These are phyloP conservation scores for Flagelloscypha sp. DNA, from an alignment of 768 basidiomycete species.

Conservation along the genomic window DNA sequence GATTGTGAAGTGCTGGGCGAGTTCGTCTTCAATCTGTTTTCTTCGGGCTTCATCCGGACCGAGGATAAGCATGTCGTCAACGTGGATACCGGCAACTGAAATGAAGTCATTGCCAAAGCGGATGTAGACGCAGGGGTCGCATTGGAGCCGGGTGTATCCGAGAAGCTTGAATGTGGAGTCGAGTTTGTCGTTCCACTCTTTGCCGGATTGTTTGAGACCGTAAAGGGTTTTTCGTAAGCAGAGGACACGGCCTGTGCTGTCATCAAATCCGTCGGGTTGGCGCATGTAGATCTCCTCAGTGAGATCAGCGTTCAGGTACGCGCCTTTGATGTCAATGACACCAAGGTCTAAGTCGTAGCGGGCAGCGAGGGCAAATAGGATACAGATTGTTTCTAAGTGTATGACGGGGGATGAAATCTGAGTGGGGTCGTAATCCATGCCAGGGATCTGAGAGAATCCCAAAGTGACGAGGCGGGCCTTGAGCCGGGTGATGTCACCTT, in stretches of 20 bases:
- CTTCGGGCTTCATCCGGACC: slow-evolving; percentile 4
- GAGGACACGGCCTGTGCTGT: slow-evolving; percentile 8
- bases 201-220: slow-evolving; percentile 19
- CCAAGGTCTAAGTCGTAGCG: slow-evolving; percentile 24
- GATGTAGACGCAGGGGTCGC: slow-evolving; percentile 14
- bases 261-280: slow-evolving; percentile 17
- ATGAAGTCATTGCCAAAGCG: slow-evolving; percentile 2
- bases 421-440: slow-evolving; percentile 25
- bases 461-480: slow-evolving; percentile 26
- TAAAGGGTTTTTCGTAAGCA: slow-evolving; percentile 14
- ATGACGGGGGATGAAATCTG: slow-evolving; percentile 22
- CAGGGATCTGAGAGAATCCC: slow-evolving; percentile 29
- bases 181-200: slow-evolving; percentile 21
- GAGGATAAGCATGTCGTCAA: slow-evolving; percentile 19
- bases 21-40: slow-evolving; percentile 2
- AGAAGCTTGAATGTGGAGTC: slow-evolving; percentile 9
- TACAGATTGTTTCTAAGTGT: slow-evolving; percentile 20
- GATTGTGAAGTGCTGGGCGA: slow-evolving; percentile 11
- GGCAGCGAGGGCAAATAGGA: slow-evolving; percentile 28
- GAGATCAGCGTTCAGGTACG: slow-evolving; percentile 23
- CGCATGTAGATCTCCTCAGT: slow-evolving; percentile 26
- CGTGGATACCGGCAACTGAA: slow-evolving; percentile 10
- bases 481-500: slow-evolving; percentile 18
- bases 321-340: slow-evolving; percentile 30
- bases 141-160: slow-evolving; percentile 8